Conservation (phyloP, 306 rosid species). For the Malus orientalis region DNA sequence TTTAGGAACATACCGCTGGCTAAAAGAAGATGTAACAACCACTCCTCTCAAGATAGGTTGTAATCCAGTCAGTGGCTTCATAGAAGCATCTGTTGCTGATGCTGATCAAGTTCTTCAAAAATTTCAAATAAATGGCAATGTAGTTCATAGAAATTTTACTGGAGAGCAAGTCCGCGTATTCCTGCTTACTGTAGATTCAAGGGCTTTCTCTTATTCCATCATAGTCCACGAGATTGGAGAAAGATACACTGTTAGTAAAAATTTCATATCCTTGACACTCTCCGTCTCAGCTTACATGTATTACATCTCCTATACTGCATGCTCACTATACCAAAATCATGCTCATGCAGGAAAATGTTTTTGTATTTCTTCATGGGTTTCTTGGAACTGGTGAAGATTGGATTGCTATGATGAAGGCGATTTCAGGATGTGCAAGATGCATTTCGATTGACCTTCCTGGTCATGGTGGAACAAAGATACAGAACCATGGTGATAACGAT, state of each 20-base stretch:
- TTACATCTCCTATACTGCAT: constrained; percentile 5
- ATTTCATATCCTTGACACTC: background rate
- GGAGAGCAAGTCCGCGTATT: constrained; percentile 43
- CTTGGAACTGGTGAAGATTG: constrained; percentile 94
- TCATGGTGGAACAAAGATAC: constrained; percentile 63
- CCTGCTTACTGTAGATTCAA: constrained; percentile 33
- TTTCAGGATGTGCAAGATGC: constrained; percentile 74
- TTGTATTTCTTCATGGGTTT: constrained; percentile 88
- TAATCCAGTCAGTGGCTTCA: constrained; percentile 46
- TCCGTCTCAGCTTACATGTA: background rate
- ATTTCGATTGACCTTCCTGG: constrained; percentile 89
- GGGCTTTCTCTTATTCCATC: constrained; percentile 41
- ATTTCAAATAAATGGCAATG: constrained; percentile 49
- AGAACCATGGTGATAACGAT: constrained; percentile 20
- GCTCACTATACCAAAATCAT: constrained; percentile 27
- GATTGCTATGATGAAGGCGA: constrained; percentile 69
- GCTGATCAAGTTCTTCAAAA: constrained; percentile 50
- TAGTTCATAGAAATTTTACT: constrained; percentile 28
- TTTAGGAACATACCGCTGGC: constrained; percentile 87
- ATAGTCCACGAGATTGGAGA: constrained; percentile 70
- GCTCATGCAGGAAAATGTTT: constrained; percentile 59
- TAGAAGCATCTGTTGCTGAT: constrained; percentile 68
- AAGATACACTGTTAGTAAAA: constrained; percentile 48
- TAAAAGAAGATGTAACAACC: constrained; percentile 64
- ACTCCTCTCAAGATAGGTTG: constrained; percentile 46